These are phyloP conservation scores for Quercus parvula DNA, from an alignment of 306 rosid species.

Conservation along the genomic window DNA sequence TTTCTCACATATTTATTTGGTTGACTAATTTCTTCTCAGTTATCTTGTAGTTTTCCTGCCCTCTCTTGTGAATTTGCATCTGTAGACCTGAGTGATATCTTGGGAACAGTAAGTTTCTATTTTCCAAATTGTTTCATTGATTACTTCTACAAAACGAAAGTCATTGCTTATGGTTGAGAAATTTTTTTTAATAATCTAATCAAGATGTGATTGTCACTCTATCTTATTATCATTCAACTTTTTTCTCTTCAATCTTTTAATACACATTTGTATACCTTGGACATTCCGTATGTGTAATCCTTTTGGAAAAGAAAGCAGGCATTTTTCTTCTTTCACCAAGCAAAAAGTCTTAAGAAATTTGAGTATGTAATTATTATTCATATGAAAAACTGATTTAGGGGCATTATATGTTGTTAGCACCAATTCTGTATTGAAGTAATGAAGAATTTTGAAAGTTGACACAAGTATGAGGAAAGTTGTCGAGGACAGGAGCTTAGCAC, in stretches of 20 bases:
- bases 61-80: slow-evolving; percentile 98
- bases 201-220: background rate
- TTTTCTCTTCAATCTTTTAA: background rate
- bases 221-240: background rate
- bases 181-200: background rate
- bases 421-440: background rate
- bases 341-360: background rate
- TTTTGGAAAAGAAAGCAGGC: background rate
- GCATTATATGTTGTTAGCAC: background rate
- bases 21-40: slow-evolving; percentile 29
- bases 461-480: background rate
- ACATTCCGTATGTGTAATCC: background rate
- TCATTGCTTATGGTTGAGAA: background rate
- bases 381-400: background rate
- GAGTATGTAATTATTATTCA: background rate
- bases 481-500: background rate
- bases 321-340: background rate
- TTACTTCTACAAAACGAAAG: slow-evolving; percentile 1
- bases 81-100: slow-evolving; percentile 80
- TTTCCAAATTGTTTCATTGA: slow-evolving; percentile 16
- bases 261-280: background rate
- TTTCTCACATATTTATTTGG: slow-evolving; percentile 6
- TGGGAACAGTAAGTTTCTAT: slow-evolving; percentile 93
- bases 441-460: slow-evolving; percentile 1
- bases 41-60: slow-evolving; percentile 76